Base-by-base conservation (phyloP, 805 yeast species). In the Vanderwaltozyma verrucispora region DNA sequence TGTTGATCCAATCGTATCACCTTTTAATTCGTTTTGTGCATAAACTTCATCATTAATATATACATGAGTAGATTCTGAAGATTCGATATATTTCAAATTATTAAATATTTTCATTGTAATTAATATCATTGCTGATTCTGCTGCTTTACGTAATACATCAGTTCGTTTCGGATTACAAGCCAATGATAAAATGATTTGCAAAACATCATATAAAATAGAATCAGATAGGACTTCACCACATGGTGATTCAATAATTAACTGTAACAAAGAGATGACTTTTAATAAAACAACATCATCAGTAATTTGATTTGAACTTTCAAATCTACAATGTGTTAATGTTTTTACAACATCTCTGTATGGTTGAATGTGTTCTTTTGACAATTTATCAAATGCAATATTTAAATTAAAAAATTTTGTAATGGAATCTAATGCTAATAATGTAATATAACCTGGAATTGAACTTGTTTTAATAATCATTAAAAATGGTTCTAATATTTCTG, bases 81-180 rank as follows among this genome's bases (percentile, higher is more conserved):
- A 39, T 34, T 44, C 44, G n/a, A 39, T 26, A 40, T 69, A 69
- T 13, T 68, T 68, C 33, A 88, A 60, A 41, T 75, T 76, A 28
- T 67, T 60, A 56, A 87, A 87, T 6, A 87, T 69, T 38, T 74
- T 69, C 28, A 77, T 71, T 0, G 94, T 78, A 33, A 87, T 78
- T 2, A 77, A 62, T 28, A 74, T 65, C 69, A 86, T 71, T 1
- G 94, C 72, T 64, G 81, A 72, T 53, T 88, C 96, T 0, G 97
- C 96, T 0, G 94, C 81, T 42, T 80, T 74, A 50, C 97, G 69
- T 41, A 92, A 68, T 7, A 88, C 84, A 48, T 89, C 97, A 42
- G 94, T 79, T 56, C 96, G 73, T 55, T 88, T 74, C 62, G 85
- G 84, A 56, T 92, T 94, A 52, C 94, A 85, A 2, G 96, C 95